phyloP scores from a whole-genome alignment of 2,329 filamentous ascomycete genomes.

The Corynespora cassiicola region DNA sequence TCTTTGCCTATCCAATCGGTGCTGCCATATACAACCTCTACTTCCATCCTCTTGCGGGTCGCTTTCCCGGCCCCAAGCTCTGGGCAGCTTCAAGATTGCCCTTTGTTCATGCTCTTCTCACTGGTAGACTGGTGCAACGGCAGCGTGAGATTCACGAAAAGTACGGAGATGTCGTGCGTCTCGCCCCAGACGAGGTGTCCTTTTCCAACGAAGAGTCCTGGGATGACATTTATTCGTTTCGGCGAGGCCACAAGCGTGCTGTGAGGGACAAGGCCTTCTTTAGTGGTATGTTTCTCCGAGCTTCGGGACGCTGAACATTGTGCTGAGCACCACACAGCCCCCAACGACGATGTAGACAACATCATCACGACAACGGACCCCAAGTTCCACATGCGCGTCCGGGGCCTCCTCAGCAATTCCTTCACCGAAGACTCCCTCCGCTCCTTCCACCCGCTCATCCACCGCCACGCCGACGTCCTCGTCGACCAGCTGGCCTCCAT shows the following conservation, averaged over 20 bases:
- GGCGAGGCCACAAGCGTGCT: conserved; percentile 6
- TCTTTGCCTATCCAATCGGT: too few relatives aligned
- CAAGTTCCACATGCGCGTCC: too few relatives aligned
- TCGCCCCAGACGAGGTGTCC: conserved; percentile 11
- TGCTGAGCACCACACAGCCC: too few relatives aligned
- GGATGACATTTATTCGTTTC: conserved; percentile 10
- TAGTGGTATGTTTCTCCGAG: too few relatives aligned
- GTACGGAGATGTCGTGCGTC: conserved; percentile 8
- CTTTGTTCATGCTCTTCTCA: conserved; percentile 1
- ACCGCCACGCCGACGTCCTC: neutral
- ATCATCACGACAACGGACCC: too few relatives aligned
- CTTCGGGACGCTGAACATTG: too few relatives aligned
- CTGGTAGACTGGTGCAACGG: neutral
- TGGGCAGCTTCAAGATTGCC: conserved; percentile 7
- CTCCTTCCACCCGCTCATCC: too few relatives aligned
- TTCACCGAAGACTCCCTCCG: too few relatives aligned
- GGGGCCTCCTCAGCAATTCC: too few relatives aligned
- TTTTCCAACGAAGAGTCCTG: conserved; percentile 7
- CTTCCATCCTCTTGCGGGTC: conserved; percentile 10
- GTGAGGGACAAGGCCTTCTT: too few relatives aligned
- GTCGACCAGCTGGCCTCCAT: neutral
- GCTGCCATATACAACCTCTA: conserved; percentile 18
- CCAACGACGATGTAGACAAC: too few relatives aligned
- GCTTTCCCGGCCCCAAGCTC: conserved; percentile 8
- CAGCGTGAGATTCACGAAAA: conserved; percentile 1